A percentile compares a stretch with the other conserved stretches of the same genome.
Evolutionary conservation across 2,329 filamentous ascomycete genomes (phyloP).

Genomic region (Colletotrichum orchidophilum): DNA sequence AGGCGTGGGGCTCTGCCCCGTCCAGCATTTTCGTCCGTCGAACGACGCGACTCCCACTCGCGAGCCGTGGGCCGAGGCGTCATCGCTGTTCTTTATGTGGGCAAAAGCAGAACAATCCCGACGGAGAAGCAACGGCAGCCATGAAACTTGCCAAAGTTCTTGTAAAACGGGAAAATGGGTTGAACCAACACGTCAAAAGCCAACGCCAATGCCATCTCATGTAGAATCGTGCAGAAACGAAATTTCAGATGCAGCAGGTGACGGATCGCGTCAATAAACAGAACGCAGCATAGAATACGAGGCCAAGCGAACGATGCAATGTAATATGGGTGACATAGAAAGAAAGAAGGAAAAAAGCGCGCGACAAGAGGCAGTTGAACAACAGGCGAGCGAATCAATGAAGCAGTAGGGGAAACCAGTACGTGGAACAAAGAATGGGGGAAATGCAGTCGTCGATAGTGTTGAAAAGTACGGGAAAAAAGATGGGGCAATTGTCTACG

Average conservation of each 20-base stretch:
- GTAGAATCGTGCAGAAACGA: neutral
- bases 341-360: neutral
- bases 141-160: neutral
- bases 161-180: neutral
- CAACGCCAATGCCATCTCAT: conserved; percentile 9
- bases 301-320: neutral
- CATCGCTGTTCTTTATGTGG: conserved; percentile 3
- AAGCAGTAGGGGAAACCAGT: neutral
- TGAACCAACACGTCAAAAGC: conserved; percentile 12
- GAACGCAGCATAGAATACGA: conserved; percentile 1
- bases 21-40: conserved; percentile 1
- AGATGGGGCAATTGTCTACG: neutral
- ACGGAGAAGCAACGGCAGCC: neutral
- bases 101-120: neutral
- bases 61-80: conserved; percentile 19
- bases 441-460: neutral
- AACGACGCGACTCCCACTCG: conserved; percentile 7
- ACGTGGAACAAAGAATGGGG: neutral
- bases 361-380: neutral
- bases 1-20: conserved; percentile 24
- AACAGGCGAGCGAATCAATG: neutral
- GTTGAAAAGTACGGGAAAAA: neutral
- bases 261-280: neutral
- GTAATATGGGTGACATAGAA: neutral
- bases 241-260: neutral